phyloP scores from a whole-genome alignment of 768 basidiomycete genomes.

The Rubroboletus satanas region DNA sequence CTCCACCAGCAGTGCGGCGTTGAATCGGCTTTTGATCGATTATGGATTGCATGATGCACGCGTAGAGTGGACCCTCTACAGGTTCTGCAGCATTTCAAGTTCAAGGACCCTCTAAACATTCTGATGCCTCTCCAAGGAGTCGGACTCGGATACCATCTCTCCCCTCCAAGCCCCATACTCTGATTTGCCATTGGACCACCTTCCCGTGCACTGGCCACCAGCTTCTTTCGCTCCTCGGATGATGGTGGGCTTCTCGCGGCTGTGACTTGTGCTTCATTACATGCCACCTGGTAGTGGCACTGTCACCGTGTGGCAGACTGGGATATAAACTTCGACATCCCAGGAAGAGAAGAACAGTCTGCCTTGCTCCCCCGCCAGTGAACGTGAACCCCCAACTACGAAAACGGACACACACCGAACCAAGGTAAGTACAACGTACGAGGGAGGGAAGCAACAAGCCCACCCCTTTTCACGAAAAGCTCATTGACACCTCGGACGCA shows the following conservation, averaged over 20 bases:
- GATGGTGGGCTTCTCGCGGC: constrained; percentile 22
- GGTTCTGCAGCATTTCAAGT: neutral
- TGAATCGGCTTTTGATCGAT: constrained; percentile 14
- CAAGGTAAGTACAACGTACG: neutral
- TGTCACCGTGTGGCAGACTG: constrained; percentile 23
- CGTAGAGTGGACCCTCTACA: neutral
- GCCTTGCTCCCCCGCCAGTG: neutral
- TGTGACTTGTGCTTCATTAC: constrained; percentile 16
- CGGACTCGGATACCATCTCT: neutral
- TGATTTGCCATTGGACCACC: constrained; percentile 11
- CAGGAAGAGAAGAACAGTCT: neutral
- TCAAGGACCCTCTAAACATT: constrained; percentile 5
- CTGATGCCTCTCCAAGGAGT: neutral
- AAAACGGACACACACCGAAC: neutral
- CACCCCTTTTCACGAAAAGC: neutral
- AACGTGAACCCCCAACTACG: neutral
- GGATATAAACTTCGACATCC: constrained; percentile 17
- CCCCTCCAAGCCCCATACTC: neutral
- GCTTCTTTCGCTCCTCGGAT: constrained; percentile 10
- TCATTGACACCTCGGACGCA: constrained; percentile 1
- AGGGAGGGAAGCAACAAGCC: neutral
- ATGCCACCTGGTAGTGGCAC: constrained; percentile 28
- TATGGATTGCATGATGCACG: constrained; percentile 11
- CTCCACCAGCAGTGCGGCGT: constrained; percentile 5
- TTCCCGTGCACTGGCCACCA: constrained; percentile 1